These are phyloP conservation scores for Sugiyamaella xylanicola DNA, from an alignment of 1,139 yeast genomes.

Conservation along the genomic window DNA sequence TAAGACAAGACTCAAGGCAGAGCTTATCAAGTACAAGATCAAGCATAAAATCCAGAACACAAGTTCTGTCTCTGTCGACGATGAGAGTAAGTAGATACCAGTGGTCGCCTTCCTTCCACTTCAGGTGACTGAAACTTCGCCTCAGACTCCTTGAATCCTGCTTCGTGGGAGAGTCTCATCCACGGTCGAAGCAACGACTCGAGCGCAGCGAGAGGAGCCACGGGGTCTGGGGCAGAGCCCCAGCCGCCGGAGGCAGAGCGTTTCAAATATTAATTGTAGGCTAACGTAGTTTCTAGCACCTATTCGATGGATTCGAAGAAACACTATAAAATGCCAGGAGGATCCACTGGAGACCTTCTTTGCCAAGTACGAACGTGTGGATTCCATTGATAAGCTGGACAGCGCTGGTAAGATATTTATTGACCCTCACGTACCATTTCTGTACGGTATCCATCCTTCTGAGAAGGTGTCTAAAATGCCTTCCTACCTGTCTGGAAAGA, in stretches of 20 bases:
- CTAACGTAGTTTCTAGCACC: slow-evolving; percentile 50
- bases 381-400: slow-evolving; percentile 50
- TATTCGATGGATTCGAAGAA: slow-evolving; percentile 84
- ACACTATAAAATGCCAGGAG: slow-evolving; percentile 51
- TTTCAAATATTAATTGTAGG: too few species aligned
- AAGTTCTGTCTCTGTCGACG: slow-evolving; percentile 50
- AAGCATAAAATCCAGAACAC: slow-evolving; percentile 60
- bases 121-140: too few species aligned
- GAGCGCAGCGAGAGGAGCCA: too few species aligned
- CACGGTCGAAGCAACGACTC: too few species aligned
- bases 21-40: slow-evolving; percentile 73
- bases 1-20: slow-evolving; percentile 80
- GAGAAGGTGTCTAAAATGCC: slow-evolving; percentile 65
- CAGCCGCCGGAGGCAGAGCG: too few species aligned
- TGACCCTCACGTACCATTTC: slow-evolving; percentile 70
- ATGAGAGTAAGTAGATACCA: slow-evolving; percentile 41
- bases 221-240: too few species aligned
- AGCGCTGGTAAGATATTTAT: slow-evolving; percentile 53
- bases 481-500: slow-evolving; percentile 70
- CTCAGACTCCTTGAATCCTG: too few species aligned
- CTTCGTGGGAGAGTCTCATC: too few species aligned
- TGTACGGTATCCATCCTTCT: slow-evolving; percentile 78
- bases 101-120: too few species aligned
- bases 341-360: slow-evolving; percentile 52
- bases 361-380: slow-evolving; percentile 52